Evolutionary conservation across 108 stramenopile genomes (phyloP).

Genomic region (Nitzschia inconspicua): DNA sequence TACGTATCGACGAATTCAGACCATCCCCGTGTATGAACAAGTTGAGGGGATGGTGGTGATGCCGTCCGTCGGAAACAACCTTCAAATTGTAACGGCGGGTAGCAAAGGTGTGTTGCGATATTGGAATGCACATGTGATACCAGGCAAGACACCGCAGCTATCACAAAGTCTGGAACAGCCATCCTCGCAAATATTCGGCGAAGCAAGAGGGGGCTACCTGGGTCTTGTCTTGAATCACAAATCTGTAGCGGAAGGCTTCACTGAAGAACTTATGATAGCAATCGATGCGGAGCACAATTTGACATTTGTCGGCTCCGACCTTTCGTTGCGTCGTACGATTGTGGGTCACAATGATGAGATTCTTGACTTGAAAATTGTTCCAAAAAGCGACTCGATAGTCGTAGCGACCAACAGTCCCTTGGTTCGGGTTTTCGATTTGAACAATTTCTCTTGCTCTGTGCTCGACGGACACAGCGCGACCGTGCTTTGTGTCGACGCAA

Average conservation of each 20-base stretch:
- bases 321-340: constrained; percentile 61
- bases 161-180: constrained; percentile 42
- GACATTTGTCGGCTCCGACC: constrained; percentile 48
- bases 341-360: constrained; percentile 95
- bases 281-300: constrained; percentile 92
- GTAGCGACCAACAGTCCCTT: constrained; percentile 95
- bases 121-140: constrained; percentile 52
- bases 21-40: constrained; percentile 80
- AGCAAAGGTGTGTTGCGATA: constrained; percentile 68
- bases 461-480: constrained; percentile 93
- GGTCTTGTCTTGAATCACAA: constrained; percentile 26
- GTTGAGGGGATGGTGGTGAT: constrained; percentile 75
- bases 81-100: constrained; percentile 71
- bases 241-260: constrained; percentile 13
- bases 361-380: constrained; percentile 85
- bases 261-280: constrained; percentile 59
- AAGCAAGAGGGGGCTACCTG: constrained; percentile 73
- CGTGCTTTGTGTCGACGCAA: constrained; percentile 88
- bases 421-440: constrained; percentile 84
- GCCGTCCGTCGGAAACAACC: constrained; percentile 35
- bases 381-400: constrained; percentile 48
- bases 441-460: constrained; percentile 67
- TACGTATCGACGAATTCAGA: constrained; percentile 61
- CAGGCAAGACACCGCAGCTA: constrained; percentile 46
- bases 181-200: constrained; percentile 60